Evolutionary conservation across 2,329 filamentous ascomycete species (phyloP), one percentile per base, ranked within the genome.

Genomic region (Thermothelomyces thermophilus): DNA sequence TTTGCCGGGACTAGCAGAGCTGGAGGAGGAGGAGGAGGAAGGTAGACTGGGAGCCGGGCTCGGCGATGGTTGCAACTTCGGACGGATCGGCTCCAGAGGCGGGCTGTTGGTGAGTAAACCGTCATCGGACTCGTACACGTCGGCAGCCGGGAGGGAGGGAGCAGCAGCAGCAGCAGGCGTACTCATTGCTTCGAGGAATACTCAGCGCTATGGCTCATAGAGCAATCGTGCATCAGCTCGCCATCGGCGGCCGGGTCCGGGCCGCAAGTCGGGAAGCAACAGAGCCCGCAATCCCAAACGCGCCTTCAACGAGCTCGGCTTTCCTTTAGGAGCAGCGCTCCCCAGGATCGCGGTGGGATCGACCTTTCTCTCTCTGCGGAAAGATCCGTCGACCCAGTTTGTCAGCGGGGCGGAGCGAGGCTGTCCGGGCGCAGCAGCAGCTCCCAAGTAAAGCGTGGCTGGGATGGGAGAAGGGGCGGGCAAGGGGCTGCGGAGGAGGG

Each of bases 1-100:
- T 65, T 66, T 64, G 59, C 64, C 66, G 53, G 61, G 60, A 56
- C 60, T 67, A 59, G 61, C 67, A 59, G 61, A 63, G 65, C 63
- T 62, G 58, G 63, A 65, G 72, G 71, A 72, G 64, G 70, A 66
- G 66, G 65, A 66, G 62, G 69, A 66, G 62, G 66, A 62, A 60
- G 69, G 67, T 50, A 73, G 64, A 58, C 68, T 68, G 56, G 70
- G 73, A 30, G 70, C 68, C 11, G 76, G 75, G 59, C 73, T 77
- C 43, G 72, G 73, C 43, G 76, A 74, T n/a, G 73, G 75, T 44
- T 67, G 66, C 41, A 74, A 68, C 55, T 69, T 75, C 46, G 72
- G 67, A 52, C 63, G 64, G 67, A 65, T 63, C 43, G 70, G 64
- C 62, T 58, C 52, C 48, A 63, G 55, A 36, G 58, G 64, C 50